A percentile compares a stretch with the other conserved stretches of the same genome.
Conservation (phyloP, 495 filamentous ascomycete species). For the Tuber aestivum region DNA sequence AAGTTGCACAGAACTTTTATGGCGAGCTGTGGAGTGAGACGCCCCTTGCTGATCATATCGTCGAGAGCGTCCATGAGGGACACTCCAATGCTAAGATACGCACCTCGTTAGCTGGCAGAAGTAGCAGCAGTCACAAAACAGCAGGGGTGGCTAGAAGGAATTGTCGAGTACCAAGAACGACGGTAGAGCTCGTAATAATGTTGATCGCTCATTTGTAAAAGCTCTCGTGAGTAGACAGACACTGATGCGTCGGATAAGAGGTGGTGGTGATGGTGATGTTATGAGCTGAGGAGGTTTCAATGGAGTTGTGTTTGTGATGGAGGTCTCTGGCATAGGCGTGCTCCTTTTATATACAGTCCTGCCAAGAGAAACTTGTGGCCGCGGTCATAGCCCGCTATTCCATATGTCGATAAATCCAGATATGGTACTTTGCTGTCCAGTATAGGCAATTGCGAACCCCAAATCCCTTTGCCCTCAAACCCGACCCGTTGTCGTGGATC, state of each 20-base stretch:
- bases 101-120: conserved; percentile 28
- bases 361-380: not conserved
- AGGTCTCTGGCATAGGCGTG: not conserved
- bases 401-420: not conserved
- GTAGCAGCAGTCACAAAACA: conserved; percentile 29
- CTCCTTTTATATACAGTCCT: not conserved
- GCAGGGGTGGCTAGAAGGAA: conserved; percentile 18
- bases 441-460: not conserved
- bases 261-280: not conserved
- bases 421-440: not conserved
- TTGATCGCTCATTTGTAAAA: conserved; percentile 37
- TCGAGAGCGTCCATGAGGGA: conserved; percentile 94
- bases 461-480: not conserved
- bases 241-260: not conserved
- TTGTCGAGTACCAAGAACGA: conserved; percentile 73
- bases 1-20: conserved; percentile 96
- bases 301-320: not conserved
- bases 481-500: not conserved
- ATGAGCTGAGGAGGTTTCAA: not conserved
- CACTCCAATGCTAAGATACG: conserved; percentile 65
- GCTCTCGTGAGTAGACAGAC: not conserved
- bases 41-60: conserved; percentile 82
- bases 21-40: conserved; percentile 96
- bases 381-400: not conserved
- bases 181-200: conserved; percentile 94